Evolutionary conservation across 2,329 filamentous ascomycete genomes (phyloP).

Genomic region (Gremmenia infestans): DNA sequence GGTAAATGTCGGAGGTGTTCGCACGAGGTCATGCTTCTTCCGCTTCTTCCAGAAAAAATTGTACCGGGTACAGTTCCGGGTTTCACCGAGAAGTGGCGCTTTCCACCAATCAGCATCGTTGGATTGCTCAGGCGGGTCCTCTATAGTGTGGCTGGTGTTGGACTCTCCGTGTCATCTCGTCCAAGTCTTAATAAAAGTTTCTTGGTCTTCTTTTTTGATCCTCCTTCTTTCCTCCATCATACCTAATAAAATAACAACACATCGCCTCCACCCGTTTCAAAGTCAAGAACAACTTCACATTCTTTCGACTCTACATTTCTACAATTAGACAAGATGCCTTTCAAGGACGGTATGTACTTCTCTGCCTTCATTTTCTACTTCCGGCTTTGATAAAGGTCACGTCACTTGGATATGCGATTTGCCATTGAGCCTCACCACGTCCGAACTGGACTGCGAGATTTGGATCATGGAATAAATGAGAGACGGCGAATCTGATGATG

Average conservation of each 20-base stretch:
- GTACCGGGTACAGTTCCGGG: not conserved
- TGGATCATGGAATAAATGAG: not conserved
- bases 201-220: not conserved
- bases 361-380: conserved; percentile 4
- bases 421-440: conserved; percentile 7
- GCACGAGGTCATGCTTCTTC: not conserved
- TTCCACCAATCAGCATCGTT: not conserved
- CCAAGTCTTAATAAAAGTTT: not conserved
- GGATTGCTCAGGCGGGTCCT: not conserved
- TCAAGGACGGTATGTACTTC: conserved; percentile 35
- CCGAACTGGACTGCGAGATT: not conserved
- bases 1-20: not conserved
- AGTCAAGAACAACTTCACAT: conserved; percentile 13
- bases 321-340: conserved; percentile 35
- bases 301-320: not conserved
- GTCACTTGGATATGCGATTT: conserved; percentile 12
- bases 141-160: conserved; percentile 9
- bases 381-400: conserved; percentile 10
- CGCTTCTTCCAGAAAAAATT: not conserved
- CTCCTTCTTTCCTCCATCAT: conserved; percentile 8
- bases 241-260: conserved; percentile 9
- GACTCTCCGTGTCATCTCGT: conserved; percentile 6
- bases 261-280: not conserved
- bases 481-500: not conserved
- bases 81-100: not conserved